phyloP scores from a whole-genome alignment of 768 basidiomycete species.

The Serendipita vermifera region DNA sequence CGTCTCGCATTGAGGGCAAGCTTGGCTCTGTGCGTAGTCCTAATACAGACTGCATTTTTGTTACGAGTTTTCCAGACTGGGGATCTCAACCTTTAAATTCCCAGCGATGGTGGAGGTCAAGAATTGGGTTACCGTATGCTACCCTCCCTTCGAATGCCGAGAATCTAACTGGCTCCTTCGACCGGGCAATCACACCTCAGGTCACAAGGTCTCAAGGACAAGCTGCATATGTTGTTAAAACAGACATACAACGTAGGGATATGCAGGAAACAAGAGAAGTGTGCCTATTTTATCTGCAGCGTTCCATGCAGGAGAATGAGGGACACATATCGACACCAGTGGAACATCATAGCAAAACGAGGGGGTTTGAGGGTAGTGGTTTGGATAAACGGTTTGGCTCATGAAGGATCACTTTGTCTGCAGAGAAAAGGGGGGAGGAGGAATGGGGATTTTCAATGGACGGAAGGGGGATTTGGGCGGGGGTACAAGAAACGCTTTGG shows the following conservation, averaged over 20 bases:
- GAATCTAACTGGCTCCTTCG: no score
- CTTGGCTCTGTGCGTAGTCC: background rate
- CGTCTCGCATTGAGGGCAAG: background rate
- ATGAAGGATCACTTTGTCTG: background rate
- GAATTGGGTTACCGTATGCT: no score
- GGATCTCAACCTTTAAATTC: no score
- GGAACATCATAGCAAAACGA: constrained; percentile 3
- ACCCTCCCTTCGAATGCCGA: no score
- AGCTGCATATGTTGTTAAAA: background rate
- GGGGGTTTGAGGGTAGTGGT: background rate
- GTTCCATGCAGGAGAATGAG: background rate
- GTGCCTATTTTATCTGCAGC: background rate
- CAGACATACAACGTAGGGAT: constrained; percentile 6
- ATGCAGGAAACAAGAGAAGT: background rate
- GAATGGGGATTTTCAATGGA: background rate
- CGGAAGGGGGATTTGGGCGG: background rate
- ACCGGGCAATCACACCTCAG: no score
- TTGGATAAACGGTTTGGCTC: background rate
- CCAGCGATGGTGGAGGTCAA: no score
- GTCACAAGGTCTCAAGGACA: no score
- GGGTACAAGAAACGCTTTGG: background rate
- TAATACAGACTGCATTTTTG: background rate
- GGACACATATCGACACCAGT: background rate
- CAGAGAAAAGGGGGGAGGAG: background rate
- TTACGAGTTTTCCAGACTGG: background rate